Evolutionary conservation across 805 yeast species (phyloP), one percentile per base, ranked within the genome.

Genomic region (Starmerella gropengiesseri): DNA sequence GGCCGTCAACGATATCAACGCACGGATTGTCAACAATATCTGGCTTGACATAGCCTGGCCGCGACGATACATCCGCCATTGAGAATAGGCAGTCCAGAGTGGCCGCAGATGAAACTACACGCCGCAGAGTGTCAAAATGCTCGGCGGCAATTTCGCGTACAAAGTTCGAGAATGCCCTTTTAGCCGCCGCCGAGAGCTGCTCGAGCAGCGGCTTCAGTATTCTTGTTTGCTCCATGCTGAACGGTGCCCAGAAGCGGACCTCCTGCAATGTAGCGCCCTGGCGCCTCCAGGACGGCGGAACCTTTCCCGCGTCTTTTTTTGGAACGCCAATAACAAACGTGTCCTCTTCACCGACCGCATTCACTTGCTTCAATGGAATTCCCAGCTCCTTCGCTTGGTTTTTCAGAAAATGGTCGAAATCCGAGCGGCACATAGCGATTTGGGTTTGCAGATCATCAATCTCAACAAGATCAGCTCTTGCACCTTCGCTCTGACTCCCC

Each of bases 211-310:
- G 77, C 46, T 75, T 78, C 28, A 78, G 57, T 29, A 65, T 58
- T 41, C 75, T 74, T 37, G 77, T 68, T 21, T 82, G 61, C 13
- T 63, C 61, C 2, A 65, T 51, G 1, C 77, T 69, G 23, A 60
- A 62, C 0, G 94, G 83, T 0, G 94, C 68, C 45, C 86, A 65
- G 59, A 75, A 87, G 44, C 97, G 64, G 2, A 85, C 73, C 1
- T 84, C 77, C 1, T 75, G 59, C 47, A 55, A 75, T 66, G 36
- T 93, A 72, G 80, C 80, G 52, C 74, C 80, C 21, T 82, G 72
- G 51, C 83, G 80, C 11, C 79, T 62, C 95, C 95, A 89, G 40
- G 74, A 75, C 2, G 64, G 52, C 0, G 97, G 97, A 2, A 87
- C 60, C 1, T 63, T 60, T 32, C 71, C 73, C 2, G 71, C 65